Evolutionary conservation across 495 filamentous ascomycete genomes (phyloP).

Genomic region (Talaromyces trachyspermus): DNA sequence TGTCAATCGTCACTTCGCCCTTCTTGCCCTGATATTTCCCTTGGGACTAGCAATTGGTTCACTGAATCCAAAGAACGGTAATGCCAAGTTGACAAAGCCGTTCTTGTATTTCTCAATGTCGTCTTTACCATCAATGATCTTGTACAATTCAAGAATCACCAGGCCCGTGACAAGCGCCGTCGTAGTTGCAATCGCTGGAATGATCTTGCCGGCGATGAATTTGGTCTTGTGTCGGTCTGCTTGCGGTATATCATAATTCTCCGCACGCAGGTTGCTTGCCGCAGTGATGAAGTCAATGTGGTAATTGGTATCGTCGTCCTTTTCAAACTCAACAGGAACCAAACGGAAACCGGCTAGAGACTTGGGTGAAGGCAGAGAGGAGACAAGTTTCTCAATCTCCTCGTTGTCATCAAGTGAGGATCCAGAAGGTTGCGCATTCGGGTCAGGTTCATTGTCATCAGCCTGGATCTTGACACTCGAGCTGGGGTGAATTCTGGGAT

Average conservation of each 20-base stretch:
- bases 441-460: conserved; percentile 89
- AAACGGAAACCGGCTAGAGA: conserved; percentile 79
- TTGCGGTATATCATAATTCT: conserved; percentile 92
- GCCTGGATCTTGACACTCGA: conserved; percentile 95
- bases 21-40: conserved; percentile 72
- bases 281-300: conserved; percentile 99
- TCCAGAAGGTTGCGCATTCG: conserved; percentile 57
- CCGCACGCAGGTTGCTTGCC: conserved; percentile 90
- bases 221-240: conserved; percentile 97
- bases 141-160: conserved; percentile 89
- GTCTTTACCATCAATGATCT: conserved; percentile 89
- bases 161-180: conserved; percentile 93
- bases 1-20: conserved; percentile 79
- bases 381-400: conserved; percentile 61
- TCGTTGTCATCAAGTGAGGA: conserved; percentile 58
- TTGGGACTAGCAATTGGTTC: conserved; percentile 92
- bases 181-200: conserved; percentile 96
- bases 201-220: conserved; percentile 99
- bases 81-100: conserved; percentile 92
- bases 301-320: conserved; percentile 96
- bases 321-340: conserved; percentile 93
- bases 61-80: conserved; percentile 97
- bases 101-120: conserved; percentile 99
- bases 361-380: conserved; percentile 66
- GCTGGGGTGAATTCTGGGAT: conserved; percentile 93